Percentiles rank a stretch among this genome's conserved stretches.
Conservation (phyloP, 164 flowering plant species). For the Piper longum region DNA sequence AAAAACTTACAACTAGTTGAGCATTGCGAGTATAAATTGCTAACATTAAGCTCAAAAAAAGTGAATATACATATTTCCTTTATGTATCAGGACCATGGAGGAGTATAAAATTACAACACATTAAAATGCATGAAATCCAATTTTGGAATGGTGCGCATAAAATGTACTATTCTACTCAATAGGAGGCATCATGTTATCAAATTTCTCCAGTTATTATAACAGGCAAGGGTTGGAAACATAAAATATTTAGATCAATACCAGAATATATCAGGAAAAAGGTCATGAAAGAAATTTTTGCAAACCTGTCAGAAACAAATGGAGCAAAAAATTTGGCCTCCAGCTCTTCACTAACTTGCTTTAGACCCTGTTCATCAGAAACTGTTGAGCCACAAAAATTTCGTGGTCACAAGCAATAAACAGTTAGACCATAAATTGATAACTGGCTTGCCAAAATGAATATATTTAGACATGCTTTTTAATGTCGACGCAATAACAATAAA, state of each 20-base stretch:
- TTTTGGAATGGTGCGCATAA: too few relatives aligned
- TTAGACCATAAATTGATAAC: neutral
- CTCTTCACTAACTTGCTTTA: slow-evolving; percentile 74
- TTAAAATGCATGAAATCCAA: neutral
- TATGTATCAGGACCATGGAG: neutral
- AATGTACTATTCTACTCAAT: neutral
- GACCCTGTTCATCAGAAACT: slow-evolving; percentile 92
- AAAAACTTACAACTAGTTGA: too few relatives aligned
- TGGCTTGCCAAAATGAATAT: too few relatives aligned
- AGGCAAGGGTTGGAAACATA: neutral
- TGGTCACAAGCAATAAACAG: neutral
- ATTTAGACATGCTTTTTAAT: neutral
- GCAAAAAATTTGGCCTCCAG: slow-evolving; percentile 60
- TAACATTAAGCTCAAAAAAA: neutral
- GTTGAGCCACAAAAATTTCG: slow-evolving; percentile 11
- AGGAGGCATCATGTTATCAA: too few relatives aligned
- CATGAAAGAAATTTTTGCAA: neutral
- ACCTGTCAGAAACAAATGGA: slow-evolving; percentile 56
- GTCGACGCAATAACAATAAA: neutral
- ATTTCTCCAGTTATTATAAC: too few relatives aligned
- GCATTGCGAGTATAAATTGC: too few relatives aligned
- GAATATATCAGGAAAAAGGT: too few relatives aligned
- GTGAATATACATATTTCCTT: neutral
- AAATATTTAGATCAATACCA: too few relatives aligned
- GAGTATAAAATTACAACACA: neutral